Evolutionary conservation across 2,329 filamentous ascomycete species (phyloP), one percentile per base, ranked within the genome.

Genomic region (Lecanoromycetidae sp.): DNA sequence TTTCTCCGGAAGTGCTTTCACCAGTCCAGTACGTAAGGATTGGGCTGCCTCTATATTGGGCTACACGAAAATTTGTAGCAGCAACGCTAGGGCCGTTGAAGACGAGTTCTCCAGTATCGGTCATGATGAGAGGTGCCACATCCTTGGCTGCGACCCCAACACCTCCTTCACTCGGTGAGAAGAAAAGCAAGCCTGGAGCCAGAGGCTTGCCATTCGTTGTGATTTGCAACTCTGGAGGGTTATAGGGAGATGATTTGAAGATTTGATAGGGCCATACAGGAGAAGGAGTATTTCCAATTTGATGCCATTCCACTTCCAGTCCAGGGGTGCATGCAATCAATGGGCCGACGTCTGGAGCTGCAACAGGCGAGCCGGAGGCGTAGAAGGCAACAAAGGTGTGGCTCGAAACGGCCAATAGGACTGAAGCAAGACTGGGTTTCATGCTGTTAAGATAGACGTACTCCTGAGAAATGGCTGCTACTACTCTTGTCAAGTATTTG

Each of bases 31-130:
- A 51, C 1, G 46, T 48, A 29, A 51, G 15, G 17, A 41, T 34
- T 7, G 26, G 5, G 5, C 19, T 33, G 9, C 41, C 45, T 19
- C 49, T 38, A 22, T 42, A 51, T 8, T 17, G 27, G 9, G 29
- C 30, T 15, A 45, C 39, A 10, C 33, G 40, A 8, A 51, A 22
- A 17, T 51, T 46, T 7, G 29, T 35, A 12, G 46, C 34, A 19
- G 23, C 34, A 10, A n/a, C 13, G 15, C 12, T 30, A 2, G 39
- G 39, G 19, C 46, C 46, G 25, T 39, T 46, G n/a, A 41, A 51
- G 29, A 51, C 49, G 3, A 51, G 46, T 22, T 51, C 39, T 22
- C 46, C 46, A n/a, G 32, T 9, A 35, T 51, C 40, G 17, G 35
- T 49, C 49, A 51, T 49, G 3, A 49, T 44, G 3, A 51, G 29